phyloP scores from a whole-genome alignment of 2,329 filamentous ascomycete species.

The Calonectria pauciramosa region DNA sequence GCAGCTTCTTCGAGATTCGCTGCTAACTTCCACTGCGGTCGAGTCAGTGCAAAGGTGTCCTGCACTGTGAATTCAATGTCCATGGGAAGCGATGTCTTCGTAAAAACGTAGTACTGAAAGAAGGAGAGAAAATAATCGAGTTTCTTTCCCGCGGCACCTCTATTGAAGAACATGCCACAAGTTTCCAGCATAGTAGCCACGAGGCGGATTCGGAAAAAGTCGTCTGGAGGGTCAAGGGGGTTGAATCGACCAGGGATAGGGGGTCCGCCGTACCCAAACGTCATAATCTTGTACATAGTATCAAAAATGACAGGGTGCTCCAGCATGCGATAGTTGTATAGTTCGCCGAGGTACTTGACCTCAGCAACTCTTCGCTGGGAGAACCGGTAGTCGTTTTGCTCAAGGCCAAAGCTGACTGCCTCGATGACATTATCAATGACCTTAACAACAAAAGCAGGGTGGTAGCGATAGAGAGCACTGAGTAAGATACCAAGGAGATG shows the following conservation, averaged over 20 bases:
- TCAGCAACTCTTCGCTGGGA: slow-evolving; percentile 96
- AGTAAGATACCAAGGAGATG: slow-evolving; percentile 92
- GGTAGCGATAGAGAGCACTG: slow-evolving; percentile 90
- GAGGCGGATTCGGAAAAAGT: slow-evolving; percentile 95
- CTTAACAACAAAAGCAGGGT: slow-evolving; percentile 90
- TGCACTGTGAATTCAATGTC: slow-evolving; percentile 97
- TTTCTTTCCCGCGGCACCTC: slow-evolving; percentile 94
- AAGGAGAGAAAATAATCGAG: slow-evolving; percentile 97
- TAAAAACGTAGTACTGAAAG: slow-evolving; percentile 96
- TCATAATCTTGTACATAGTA: slow-evolving; percentile 92
- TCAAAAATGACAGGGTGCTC: slow-evolving; percentile 97
- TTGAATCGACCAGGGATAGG: slow-evolving; percentile 84
- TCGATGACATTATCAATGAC: slow-evolving; percentile 94
- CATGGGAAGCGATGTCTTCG: slow-evolving; percentile 92
- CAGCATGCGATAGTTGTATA: slow-evolving; percentile 98
- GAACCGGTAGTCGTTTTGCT: slow-evolving; percentile 97
- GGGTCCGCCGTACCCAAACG: slow-evolving; percentile 88
- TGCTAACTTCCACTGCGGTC: slow-evolving; percentile 93
- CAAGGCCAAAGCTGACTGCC: slow-evolving; percentile 87
- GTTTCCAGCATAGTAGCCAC: slow-evolving; percentile 93
- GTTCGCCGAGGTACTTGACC: slow-evolving; percentile 94
- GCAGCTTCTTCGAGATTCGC: slow-evolving; percentile 86
- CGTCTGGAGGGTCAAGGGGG: slow-evolving; percentile 87
- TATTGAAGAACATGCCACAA: slow-evolving; percentile 95
- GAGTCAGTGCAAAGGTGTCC: slow-evolving; percentile 86